These are phyloP conservation scores for Lactifluus rugatus DNA, from an alignment of 768 basidiomycete genomes.

Conservation along the genomic window DNA sequence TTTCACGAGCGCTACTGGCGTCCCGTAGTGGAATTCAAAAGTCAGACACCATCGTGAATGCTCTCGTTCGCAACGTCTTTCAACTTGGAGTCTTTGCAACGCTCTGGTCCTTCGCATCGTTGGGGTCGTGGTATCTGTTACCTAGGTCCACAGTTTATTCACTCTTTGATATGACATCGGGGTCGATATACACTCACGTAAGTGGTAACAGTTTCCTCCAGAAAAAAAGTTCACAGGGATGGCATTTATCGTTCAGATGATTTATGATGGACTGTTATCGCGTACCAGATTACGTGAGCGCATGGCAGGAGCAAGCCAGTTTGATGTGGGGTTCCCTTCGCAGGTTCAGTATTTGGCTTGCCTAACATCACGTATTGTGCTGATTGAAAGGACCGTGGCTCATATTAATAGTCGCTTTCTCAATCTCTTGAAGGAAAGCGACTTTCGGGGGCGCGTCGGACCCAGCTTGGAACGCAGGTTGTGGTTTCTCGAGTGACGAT, in stretches of 20 bases:
- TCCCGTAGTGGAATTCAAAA: neutral
- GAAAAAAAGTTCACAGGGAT: neutral
- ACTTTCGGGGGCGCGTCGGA: neutral
- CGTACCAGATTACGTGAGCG: neutral
- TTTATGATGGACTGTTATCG: neutral
- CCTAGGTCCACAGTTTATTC: neutral
- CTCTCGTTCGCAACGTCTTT: neutral
- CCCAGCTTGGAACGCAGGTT: neutral
- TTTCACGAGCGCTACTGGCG: neutral
- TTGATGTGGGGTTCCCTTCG: neutral
- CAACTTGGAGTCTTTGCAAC: neutral
- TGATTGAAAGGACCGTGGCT: neutral
- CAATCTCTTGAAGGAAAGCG: neutral
- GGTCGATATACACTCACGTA: constrained; percentile 8
- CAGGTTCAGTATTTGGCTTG: neutral
- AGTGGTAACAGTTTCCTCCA: neutral
- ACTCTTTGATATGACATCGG: neutral
- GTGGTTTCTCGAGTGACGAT: neutral
- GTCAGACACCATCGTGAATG: neutral
- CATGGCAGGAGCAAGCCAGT: neutral
- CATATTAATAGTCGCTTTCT: neutral
- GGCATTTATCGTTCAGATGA: neutral
- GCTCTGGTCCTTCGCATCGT: neutral
- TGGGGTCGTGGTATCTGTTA: neutral
- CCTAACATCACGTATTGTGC: neutral